Evolutionary conservation across 2,329 filamentous ascomycete genomes (phyloP), one percentile per base, ranked within the genome.

Genomic region (Pseudogymnoascus sp.): DNA sequence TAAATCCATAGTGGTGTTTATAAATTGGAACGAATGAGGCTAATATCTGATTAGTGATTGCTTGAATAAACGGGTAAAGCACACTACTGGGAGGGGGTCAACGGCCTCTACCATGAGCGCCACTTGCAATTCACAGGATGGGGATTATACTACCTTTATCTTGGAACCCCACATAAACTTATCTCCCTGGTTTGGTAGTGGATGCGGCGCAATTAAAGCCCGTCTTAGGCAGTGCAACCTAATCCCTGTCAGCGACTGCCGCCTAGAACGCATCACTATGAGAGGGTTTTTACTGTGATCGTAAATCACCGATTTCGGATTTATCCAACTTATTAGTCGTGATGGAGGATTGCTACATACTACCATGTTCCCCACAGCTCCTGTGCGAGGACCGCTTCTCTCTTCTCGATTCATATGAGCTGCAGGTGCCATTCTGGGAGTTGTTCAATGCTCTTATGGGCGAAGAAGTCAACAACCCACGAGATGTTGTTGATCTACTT

Each of bases 371-470:
- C 3, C 21, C 21, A 25, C 21, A 25, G 25, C 6, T 52, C 43
- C 43, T 52, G 23, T 52, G 43, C 14, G 43, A 52, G 43, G 43
- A 52, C 23, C 43, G 43, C 25, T 52, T 52, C 45, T 52, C 45
- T 31, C 14, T 52, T 4, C 41, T 52, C 45, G 25, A 52, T 31
- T 52, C 45, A 7, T 14, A 45, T 9, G 41, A n/a, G 41, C 2
- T 45, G 21, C 41, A 45, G 12, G 41, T 25, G 41, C 41, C 41
- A 45, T 45, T 45, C 3, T 45, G 41, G 41, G 25, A 31, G 25
- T 31, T 52, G 45, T 52, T 52, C n/a, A 45, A 45, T n/a, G 45
- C 25, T 8, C 14, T 52, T 31, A 18, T 31, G 45, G 41, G 8
- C n/a, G 45, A 52, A 31, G 4, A 31, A 8, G 25, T 52, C 25